Evolutionary conservation across 2,329 filamentous ascomycete species (phyloP).

Genomic region (Lachnellula suecica): DNA sequence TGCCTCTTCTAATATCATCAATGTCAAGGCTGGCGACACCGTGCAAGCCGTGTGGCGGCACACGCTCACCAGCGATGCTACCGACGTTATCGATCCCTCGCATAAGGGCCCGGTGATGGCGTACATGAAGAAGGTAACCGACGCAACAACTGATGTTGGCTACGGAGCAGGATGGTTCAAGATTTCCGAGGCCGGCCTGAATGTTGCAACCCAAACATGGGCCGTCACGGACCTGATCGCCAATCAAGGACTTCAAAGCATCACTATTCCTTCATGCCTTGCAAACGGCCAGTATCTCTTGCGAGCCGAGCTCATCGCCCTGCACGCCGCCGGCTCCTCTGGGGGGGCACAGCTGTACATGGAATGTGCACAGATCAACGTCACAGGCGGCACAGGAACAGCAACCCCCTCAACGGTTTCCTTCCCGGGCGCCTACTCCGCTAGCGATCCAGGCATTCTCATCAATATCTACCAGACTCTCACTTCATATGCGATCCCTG

Average conservation of each 20-base stretch:
- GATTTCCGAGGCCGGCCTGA: conserved; percentile 69
- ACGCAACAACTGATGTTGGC: conserved; percentile 51
- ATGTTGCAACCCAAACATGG: conserved; percentile 56
- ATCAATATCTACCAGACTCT: conserved; percentile 41
- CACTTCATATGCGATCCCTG: conserved; percentile 37
- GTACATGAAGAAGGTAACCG: conserved; percentile 68
- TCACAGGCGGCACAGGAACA: too few relatives aligned
- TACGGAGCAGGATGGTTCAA: conserved; percentile 75
- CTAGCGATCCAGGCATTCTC: conserved; percentile 45
- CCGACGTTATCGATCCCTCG: conserved; percentile 56
- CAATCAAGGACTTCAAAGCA: conserved; percentile 62
- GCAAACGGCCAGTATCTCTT: conserved; percentile 69
- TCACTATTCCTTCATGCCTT: conserved; percentile 60
- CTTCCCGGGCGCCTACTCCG: too few relatives aligned
- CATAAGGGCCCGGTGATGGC: conserved; percentile 71
- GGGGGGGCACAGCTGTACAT: conserved; percentile 70
- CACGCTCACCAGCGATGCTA: too few relatives aligned
- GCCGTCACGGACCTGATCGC: conserved; percentile 68
- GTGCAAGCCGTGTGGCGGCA: too few relatives aligned
- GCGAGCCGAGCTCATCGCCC: conserved; percentile 66
- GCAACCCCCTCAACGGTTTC: too few relatives aligned
- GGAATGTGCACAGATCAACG: conserved; percentile 73
- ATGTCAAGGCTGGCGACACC: too few relatives aligned
- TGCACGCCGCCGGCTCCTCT: conserved; percentile 59
- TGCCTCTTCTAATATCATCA: too few relatives aligned